These are phyloP conservation scores for Linnemannia schmuckeri DNA, from an alignment of 192 early-diverging fungal genomes.

Conservation along the genomic window DNA sequence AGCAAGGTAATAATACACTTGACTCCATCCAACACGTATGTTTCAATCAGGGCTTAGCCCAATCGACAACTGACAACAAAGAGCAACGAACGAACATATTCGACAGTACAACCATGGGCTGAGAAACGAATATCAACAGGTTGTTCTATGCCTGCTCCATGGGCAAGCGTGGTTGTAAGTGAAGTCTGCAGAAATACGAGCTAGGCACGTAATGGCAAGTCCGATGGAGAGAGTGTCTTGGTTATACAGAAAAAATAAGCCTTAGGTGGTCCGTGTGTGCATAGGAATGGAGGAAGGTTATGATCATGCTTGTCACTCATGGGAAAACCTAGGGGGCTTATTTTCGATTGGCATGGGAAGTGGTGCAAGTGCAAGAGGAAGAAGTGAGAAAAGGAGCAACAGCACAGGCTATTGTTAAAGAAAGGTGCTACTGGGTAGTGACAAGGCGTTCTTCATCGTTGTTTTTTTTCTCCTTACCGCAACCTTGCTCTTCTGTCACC, in stretches of 20 bases:
- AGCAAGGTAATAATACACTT: neutral
- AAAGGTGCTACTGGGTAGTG: neutral
- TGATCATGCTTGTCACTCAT: neutral
- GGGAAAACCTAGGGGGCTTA: neutral
- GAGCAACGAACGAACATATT: neutral
- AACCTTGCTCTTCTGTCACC: neutral
- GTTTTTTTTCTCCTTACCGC: neutral
- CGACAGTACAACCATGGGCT: neutral
- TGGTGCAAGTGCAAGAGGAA: too few species aligned
- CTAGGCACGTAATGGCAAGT: neutral
- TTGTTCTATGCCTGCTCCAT: neutral
- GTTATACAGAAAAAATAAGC: neutral
- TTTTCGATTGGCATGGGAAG: neutral
- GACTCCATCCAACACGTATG: neutral
- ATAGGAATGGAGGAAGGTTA: neutral
- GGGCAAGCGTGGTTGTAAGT: neutral
- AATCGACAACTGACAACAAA: neutral
- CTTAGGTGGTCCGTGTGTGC: neutral
- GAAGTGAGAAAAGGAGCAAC: neutral
- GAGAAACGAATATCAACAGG: neutral
- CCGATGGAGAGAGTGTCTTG: neutral
- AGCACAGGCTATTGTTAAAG: neutral
- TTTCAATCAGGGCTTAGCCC: neutral
- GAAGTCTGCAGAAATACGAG: neutral
- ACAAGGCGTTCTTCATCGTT: neutral